These are phyloP conservation scores for Arabidopsis thaliana DNA, from an alignment of 345 rosid species.

Conservation along the genomic window TAIR10.1 NC_003076.8:19018001-19018500, in stretches of 20 bases:
- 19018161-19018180: not conserved
- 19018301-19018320: conserved; percentile 17
- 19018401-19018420: not conserved
- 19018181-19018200: not conserved
- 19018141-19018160: conserved; percentile 32
- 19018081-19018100: not conserved
- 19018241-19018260: conserved; percentile 25
- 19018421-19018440: not conserved
- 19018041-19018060: not conserved
- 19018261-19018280: conserved; percentile 7
- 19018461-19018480: not conserved
- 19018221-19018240: not conserved
- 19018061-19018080: conserved; percentile 6
- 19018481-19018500: not conserved
- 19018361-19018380: conserved; percentile 37
- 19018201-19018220: not conserved
- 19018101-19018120: conserved; percentile 34
- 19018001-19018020: conserved; percentile 17
- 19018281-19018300: conserved; percentile 32
- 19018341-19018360: conserved; percentile 35
- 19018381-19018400: conserved; percentile 4
- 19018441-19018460: conserved; percentile 1
- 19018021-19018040: not conserved
- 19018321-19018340: conserved; percentile 33
- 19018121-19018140: conserved; percentile 28